Base-by-base conservation (phyloP, 2,329 filamentous ascomycete species). In the Chrysoporthe cubensis region DNA sequence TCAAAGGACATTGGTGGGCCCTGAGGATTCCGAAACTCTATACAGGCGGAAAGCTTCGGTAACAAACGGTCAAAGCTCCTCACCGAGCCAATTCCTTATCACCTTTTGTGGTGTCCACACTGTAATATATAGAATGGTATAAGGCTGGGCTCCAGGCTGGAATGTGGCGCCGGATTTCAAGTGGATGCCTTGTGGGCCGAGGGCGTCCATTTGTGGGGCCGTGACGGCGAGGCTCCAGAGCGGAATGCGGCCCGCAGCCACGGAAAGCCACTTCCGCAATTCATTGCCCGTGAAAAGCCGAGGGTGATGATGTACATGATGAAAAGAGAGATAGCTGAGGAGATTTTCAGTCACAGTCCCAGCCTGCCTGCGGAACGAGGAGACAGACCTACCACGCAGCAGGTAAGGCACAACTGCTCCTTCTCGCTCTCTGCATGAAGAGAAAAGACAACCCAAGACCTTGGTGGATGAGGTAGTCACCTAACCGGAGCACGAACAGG, bases 261-360 rank as follows among this genome's bases (percentile, higher is more conserved):
- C 2, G 37, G 34, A 63, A 21, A n/a, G 34, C 34, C 46, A 54
- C 57, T 61, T 66, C 64, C 64, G 54, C 57, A 18, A 16, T 59
- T 5, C 18, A 14, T 16, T 56, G 64, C n/a, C 56, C 44, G 21
- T 61, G 46, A 43, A 32, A 46, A 66, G 37, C 57, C 64, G 56
- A 43, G 48, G 18, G 50, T 5, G 34, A n/a, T 44, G 37, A 43
- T 43, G n/a, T 57, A 57, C 18, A 34, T 40, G n/a, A 32, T 37
- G 54, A 6, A 26, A 16, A 18, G 26, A 57, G 54, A 37, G 11
- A 7, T 57, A 18, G n/a, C 13, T 21, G n/a, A 26, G 46, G 6
- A 9, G 8, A 13, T 21, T 50, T 26, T 26, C 26, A 26, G 8
- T 50, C 46, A 13, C n/a, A 8, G 4, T 50, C 11, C 46, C 46